Evolutionary conservation across 225 moss, liverwort and hornwort species (phyloP), one percentile per base, ranked within the genome.

Genomic region (Physcomitrellopsis africana): DNA sequence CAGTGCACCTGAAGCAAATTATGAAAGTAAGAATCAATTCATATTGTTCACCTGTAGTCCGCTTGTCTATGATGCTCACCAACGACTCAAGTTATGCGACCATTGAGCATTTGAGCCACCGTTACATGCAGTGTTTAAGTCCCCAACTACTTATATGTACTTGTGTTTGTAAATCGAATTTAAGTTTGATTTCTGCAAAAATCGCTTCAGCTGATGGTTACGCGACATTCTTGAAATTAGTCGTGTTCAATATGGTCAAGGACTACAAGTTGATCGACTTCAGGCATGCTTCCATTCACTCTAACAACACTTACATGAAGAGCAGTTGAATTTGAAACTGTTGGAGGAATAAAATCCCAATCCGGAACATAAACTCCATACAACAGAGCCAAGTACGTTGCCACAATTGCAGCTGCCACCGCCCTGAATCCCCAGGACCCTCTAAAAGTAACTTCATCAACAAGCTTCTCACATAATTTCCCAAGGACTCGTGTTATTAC

Each of bases 311-410:
- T 87, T 82, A 82, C 85, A n/a, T 76, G 77, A 67, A 89, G 75
- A 60, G 62, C 41, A 59, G 51, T 75, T 18, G 80, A 61, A 51
- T 60, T 80, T 44, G 67, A 71, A 45, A 37, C 51, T 59, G 73
- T 42, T 48, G 82, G 29, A 71, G 82, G 57, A 23, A 70, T 68
- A 37, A 90, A 88, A 29, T 86, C 75, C 90, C 88, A 88, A 54
- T 90, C 80, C 45, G 90, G 90, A 59, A 88, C 86, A 76, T 86
- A 76, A 55, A 84, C 69, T 65, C 88, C 86, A 69, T 88, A 88
- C n/a, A 88, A 70, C 75, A 88, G 51, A 59, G 72, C 60, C 77
- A 82, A 72, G 77, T 90, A 90, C 19, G 81, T 19, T 46, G 78
- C 27, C 46, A 80, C 26, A 11, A 88, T 72, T 43, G 70, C 77